Conservation (phyloP, 2,329 filamentous ascomycete species). For the Penicillium sp. region DNA sequence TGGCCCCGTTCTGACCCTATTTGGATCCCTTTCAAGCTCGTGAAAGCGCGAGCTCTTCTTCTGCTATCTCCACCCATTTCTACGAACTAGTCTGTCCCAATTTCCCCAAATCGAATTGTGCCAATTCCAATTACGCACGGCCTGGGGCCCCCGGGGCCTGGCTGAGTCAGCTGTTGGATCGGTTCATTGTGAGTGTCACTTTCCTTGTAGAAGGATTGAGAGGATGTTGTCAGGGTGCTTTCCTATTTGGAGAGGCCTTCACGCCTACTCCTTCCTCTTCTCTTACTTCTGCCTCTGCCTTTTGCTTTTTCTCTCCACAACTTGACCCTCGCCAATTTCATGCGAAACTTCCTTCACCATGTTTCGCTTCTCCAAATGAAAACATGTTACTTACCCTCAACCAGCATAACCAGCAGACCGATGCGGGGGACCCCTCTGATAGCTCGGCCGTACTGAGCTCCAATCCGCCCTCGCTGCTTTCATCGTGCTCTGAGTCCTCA, state of each 20-base stretch:
- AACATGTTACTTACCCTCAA: constrained; percentile 56
- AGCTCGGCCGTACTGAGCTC: constrained; percentile 45
- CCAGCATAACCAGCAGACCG: constrained; percentile 50
- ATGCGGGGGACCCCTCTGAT: constrained; percentile 51
- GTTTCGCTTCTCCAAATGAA: not conserved
- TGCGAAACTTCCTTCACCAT: not conserved
- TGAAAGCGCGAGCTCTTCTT: not conserved
- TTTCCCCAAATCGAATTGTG: not conserved
- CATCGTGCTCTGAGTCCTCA: constrained; percentile 13
- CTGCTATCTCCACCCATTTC: not conserved
- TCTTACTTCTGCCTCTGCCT: not conserved
- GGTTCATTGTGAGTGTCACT: not conserved
- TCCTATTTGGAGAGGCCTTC: constrained; percentile 5
- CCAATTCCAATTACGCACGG: not conserved
- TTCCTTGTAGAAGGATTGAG: not conserved
- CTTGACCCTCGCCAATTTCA: not conserved
- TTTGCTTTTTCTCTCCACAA: not conserved
- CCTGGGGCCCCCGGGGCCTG: not conserved
- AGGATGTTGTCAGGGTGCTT: not conserved
- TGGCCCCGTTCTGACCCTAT: not conserved
- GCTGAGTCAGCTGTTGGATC: constrained; percentile 4
- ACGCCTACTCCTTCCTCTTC: not conserved
- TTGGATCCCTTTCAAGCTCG: not conserved
- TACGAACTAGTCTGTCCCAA: not conserved
- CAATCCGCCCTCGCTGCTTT: constrained; percentile 39